Evolutionary conservation across 371 early-diverging fungal species (phyloP).

Genomic region (Funneliformis caledonium): DNA sequence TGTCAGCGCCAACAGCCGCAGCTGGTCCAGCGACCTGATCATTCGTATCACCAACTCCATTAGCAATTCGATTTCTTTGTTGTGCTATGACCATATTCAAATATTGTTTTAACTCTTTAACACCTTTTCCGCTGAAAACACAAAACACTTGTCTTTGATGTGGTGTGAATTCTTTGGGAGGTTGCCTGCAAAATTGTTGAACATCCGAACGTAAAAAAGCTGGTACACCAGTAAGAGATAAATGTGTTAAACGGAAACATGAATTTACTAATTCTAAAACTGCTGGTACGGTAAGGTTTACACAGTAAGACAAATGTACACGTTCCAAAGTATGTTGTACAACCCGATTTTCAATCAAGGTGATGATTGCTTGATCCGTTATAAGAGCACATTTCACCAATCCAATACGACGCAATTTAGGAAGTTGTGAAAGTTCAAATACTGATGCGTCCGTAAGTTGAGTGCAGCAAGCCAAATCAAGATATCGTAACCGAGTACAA

Average conservation of each 20-base stretch:
- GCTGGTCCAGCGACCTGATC: not conserved
- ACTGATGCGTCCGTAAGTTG: conserved; percentile 61
- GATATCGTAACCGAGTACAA: conserved; percentile 67
- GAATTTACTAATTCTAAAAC: conserved; percentile 59
- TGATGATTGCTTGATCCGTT: conserved; percentile 62
- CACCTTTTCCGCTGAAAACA: conserved; percentile 68
- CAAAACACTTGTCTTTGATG: conserved; percentile 64
- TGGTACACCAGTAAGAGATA: conserved; percentile 64
- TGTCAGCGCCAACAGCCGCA: not conserved
- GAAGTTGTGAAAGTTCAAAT: conserved; percentile 59
- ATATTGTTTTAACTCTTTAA: conserved; percentile 55
- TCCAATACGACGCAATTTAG: conserved; percentile 65
- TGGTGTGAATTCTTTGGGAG: conserved; percentile 60
- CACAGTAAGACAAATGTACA: conserved; percentile 67
- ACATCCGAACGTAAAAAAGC: conserved; percentile 62
- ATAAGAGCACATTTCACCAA: conserved; percentile 66
- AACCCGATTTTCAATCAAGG: conserved; percentile 54
- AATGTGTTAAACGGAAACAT: conserved; percentile 62
- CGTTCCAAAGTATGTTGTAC: conserved; percentile 63
- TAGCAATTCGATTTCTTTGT: conserved; percentile 5
- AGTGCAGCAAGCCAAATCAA: conserved; percentile 65
- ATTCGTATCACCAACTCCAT: not conserved
- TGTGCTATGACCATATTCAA: conserved; percentile 42
- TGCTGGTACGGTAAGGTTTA: conserved; percentile 55
- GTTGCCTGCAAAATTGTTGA: conserved; percentile 61